These are phyloP conservation scores for Cryptococcus floricola DNA, from an alignment of 1,284 basidiomycete genomes.

Conservation along the genomic window DNA sequence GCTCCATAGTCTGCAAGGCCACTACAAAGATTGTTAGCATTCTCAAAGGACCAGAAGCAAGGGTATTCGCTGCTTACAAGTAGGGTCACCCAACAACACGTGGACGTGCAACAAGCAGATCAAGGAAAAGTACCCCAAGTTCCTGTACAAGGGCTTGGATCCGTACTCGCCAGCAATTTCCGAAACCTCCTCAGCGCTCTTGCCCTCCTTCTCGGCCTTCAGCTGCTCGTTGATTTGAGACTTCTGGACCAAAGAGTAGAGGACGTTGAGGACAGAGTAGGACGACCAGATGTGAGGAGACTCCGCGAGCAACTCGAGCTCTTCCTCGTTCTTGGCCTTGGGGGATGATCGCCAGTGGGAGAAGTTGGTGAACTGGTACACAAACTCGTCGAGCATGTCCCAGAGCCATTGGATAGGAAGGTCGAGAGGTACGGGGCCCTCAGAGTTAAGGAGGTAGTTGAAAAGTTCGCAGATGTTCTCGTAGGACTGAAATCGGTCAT, in stretches of 20 bases:
- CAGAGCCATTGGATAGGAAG: slow-evolving; percentile 97
- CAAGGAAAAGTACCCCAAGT: slow-evolving; percentile 96
- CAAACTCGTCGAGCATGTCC: slow-evolving; percentile 98
- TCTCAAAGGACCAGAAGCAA: not conserved
- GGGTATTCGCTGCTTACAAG: slow-evolving; percentile 33
- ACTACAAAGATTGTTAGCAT: slow-evolving; percentile 52
- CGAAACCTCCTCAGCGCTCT: slow-evolving; percentile 75
- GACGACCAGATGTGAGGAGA: slow-evolving; percentile 89
- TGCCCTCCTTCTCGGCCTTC: slow-evolving; percentile 71
- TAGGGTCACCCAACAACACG: slow-evolving; percentile 93
- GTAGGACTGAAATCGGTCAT: slow-evolving; percentile 97
- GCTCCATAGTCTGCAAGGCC: slow-evolving; percentile 91
- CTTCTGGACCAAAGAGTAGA: slow-evolving; percentile 97
- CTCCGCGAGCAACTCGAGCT: slow-evolving; percentile 69
- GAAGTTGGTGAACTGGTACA: slow-evolving; percentile 97
- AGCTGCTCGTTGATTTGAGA: slow-evolving; percentile 93
- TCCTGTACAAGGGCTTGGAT: slow-evolving; percentile 80
- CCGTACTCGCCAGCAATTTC: slow-evolving; percentile 91
- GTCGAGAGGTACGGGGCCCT: slow-evolving; percentile 85
- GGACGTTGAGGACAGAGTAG: slow-evolving; percentile 94
- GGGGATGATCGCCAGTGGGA: slow-evolving; percentile 84
- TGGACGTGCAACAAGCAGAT: slow-evolving; percentile 94
- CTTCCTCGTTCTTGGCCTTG: slow-evolving; percentile 83
- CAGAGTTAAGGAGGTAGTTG: slow-evolving; percentile 92
- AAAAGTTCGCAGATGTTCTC: slow-evolving; percentile 98